Conservation (phyloP, 1,139 yeast species). For the Candida labiduridarum region DNA sequence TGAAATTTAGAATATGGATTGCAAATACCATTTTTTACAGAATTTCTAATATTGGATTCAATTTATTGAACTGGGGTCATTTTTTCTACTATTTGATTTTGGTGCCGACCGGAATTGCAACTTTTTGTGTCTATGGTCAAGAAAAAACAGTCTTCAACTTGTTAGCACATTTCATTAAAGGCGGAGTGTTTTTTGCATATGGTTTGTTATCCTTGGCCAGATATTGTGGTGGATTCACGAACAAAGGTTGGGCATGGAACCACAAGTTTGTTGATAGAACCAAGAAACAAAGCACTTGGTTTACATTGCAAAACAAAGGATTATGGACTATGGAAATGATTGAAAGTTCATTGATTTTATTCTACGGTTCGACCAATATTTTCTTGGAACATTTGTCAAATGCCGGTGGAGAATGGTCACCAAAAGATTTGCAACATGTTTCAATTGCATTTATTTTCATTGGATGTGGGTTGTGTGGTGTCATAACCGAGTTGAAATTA, state of each 20-base stretch:
- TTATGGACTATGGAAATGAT: conserved; percentile 81
- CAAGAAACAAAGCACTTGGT: conserved; percentile 19
- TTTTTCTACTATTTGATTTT: conserved; percentile 62
- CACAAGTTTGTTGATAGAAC: conserved; percentile 38
- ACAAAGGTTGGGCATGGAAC: conserved; percentile 94
- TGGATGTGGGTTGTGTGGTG: conserved; percentile 92
- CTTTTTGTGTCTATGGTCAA: conserved; percentile 69
- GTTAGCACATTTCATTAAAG: conserved; percentile 94
- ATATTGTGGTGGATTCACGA: conserved; percentile 78
- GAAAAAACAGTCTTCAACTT: conserved; percentile 71
- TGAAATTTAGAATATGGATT: conserved; percentile 13
- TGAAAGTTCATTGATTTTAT: conserved; percentile 76
- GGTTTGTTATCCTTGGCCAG: conserved; percentile 82
- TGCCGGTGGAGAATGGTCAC: conserved; percentile 84
- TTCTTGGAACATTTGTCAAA: conserved; percentile 80
- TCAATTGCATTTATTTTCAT: conserved; percentile 93
- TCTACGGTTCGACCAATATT: conserved; percentile 86
- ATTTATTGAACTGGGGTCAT: conserved; percentile 64
- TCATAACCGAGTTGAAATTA: conserved; percentile 68
- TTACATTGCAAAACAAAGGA: conserved; percentile 52
- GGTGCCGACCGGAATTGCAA: conserved; percentile 74
- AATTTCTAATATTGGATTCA: conserved; percentile 35
- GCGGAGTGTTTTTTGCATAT: conserved; percentile 79
- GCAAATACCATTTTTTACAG: conserved; percentile 12
- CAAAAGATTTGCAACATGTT: conserved; percentile 92